Evolutionary conservation across 2,329 filamentous ascomycete genomes (phyloP).

Genomic region (Pochonia chlamydosporia): DNA sequence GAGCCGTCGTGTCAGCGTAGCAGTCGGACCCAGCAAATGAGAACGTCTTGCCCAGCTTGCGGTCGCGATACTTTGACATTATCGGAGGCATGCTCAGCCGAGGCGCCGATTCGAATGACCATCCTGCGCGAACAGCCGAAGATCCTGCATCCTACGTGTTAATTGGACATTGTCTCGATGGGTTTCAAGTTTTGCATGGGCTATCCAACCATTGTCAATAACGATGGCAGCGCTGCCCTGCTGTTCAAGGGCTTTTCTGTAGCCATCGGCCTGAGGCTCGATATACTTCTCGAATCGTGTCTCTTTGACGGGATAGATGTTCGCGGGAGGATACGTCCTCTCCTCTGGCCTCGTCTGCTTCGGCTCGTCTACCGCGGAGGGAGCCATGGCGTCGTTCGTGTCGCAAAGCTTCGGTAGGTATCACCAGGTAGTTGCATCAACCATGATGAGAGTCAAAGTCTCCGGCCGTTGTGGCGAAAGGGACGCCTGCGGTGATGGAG

Average conservation of each 20-base stretch:
- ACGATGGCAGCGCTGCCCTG: constrained; percentile 71
- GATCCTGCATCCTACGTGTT: constrained; percentile 55
- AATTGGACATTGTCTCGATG: constrained; percentile 4
- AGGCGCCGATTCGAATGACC: constrained; percentile 86
- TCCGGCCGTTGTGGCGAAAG: constrained; percentile 6
- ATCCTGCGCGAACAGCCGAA: constrained; percentile 83
- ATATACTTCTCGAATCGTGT: constrained; percentile 53
- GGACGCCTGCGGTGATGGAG: not conserved
- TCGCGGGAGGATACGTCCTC: constrained; percentile 45
- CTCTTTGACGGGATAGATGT: constrained; percentile 57
- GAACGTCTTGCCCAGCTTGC: constrained; percentile 86
- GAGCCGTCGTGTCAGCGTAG: constrained; percentile 88
- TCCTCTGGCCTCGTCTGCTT: constrained; percentile 27
- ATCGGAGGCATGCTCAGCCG: constrained; percentile 78
- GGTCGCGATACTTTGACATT: constrained; percentile 91
- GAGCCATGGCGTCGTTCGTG: constrained; percentile 38
- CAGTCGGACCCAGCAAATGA: constrained; percentile 90
- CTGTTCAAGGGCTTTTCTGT: constrained; percentile 57
- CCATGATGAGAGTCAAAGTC: constrained; percentile 5
- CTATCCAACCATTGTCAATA: constrained; percentile 83
- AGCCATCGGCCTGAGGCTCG: constrained; percentile 58
- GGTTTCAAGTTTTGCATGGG: not conserved
- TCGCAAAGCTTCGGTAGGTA: constrained; percentile 6
- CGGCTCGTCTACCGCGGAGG: constrained; percentile 44
- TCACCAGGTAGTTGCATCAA: not conserved